Evolutionary conservation across 495 filamentous ascomycete genomes (phyloP), one percentile per base, ranked within the genome.

Genomic region (Neurospora sp.): DNA sequence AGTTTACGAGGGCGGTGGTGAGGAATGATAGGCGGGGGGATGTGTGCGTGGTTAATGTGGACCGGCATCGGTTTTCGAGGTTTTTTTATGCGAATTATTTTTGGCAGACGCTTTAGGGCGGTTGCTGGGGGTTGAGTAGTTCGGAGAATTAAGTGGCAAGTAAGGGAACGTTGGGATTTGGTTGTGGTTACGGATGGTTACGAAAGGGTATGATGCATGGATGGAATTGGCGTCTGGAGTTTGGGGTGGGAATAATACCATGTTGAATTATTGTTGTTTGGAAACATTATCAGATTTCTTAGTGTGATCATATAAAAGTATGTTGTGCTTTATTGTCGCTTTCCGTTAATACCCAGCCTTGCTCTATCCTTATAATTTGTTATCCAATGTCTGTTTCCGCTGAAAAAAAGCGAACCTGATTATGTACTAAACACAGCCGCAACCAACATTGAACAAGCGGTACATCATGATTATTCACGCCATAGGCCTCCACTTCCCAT

Each of bases 31-130:
- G 88, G 72, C 94, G 93, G 82, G 94, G 94, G 39, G 96, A 98
- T 81, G 93, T 98, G 71, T 92, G 97, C 80, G 92, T 98, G 39
- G 91, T 99, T 69, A 97, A 97, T 77, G 90, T 99, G 74, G 95
- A 98, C 78, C 88, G 91, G 69, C 53, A 66, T 18, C 97, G 94
- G 82, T 94, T 97, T 78, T 94, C 93, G 71, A 87, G 89, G 71
- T 94, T 91, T 82, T 98, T 96, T 80, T 98, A 99, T 79, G 91
- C 94, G 35, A 96, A 97, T 76, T 97, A 97, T 77, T 95, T 99
- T 77, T 99, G 96, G 96, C 88, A 91, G 77, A 92, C 87, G n/a
- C 86, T 97, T 81, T 94, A 82, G 79, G 81, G 12, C 10, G 39
- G 11, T 61, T 61, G 6, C 9, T 35, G 6, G 22, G 5, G 12